These are phyloP conservation scores for Solanum virginianum DNA, from an alignment of 257 asterid species.

Conservation along the genomic window DNA sequence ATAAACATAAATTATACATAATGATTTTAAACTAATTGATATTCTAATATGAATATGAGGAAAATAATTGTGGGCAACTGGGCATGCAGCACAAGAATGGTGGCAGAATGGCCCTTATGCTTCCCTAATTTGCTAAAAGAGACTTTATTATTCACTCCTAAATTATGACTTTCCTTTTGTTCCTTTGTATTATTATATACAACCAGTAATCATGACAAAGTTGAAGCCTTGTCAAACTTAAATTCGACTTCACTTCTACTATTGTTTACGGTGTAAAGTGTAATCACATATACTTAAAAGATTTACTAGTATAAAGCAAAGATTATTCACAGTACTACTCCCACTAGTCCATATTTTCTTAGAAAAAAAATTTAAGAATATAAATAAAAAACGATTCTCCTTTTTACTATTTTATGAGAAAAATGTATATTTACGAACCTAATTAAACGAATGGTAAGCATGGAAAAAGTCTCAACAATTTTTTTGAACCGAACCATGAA, in stretches of 20 bases:
- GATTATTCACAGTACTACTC: too few species aligned
- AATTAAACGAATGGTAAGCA: too few species aligned
- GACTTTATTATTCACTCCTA: conserved; percentile 8
- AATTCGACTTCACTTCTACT: neutral
- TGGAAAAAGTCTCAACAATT: too few species aligned
- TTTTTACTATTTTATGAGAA: too few species aligned
- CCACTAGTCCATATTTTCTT: too few species aligned
- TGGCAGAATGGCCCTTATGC: conserved; percentile 14
- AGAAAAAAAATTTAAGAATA: too few species aligned
- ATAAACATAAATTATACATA: neutral
- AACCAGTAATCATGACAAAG: conserved; percentile 17
- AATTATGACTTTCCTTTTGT: conserved; percentile 7
- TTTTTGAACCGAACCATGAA: too few species aligned
- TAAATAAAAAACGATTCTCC: too few species aligned
- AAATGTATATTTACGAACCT: too few species aligned
- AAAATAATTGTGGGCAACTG: neutral
- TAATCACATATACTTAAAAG: too few species aligned
- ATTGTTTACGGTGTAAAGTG: too few species aligned
- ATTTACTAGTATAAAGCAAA: too few species aligned
- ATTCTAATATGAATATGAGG: fast-evolving
- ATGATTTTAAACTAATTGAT: neutral
- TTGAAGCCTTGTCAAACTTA: neutral
- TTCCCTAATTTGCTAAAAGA: conserved; percentile 5
- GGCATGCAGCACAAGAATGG: neutral
- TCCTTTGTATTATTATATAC: neutral